These are phyloP conservation scores for Lachnellula occidentalis DNA, from an alignment of 2,329 filamentous ascomycete species.

Conservation along the genomic window DNA sequence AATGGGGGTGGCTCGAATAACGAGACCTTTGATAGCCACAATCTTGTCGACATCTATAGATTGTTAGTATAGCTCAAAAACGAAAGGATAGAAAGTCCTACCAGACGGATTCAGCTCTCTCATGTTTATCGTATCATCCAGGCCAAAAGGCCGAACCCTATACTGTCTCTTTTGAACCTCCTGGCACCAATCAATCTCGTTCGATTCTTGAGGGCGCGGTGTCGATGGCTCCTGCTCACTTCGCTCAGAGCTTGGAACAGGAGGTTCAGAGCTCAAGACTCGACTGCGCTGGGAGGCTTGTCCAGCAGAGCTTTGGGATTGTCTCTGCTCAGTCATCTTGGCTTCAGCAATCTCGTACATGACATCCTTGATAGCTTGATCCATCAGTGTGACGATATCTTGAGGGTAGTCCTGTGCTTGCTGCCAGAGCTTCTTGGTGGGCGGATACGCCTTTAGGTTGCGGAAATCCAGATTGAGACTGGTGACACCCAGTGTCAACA, in stretches of 20 bases:
- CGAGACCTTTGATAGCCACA: slow-evolving; percentile 88
- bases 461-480: slow-evolving; percentile 83
- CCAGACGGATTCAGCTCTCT: slow-evolving; percentile 87
- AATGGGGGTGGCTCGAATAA: slow-evolving; percentile 91
- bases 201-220: slow-evolving; percentile 39
- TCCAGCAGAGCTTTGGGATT: slow-evolving; percentile 50
- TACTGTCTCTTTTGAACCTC: slow-evolving; percentile 78
- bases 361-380: slow-evolving; percentile 86
- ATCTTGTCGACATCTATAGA: slow-evolving; percentile 83
- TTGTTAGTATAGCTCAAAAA: slow-evolving; percentile 23
- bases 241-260: slow-evolving; percentile 74
- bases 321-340: slow-evolving; percentile 65
- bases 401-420: slow-evolving; percentile 91
- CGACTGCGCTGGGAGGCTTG: slow-evolving; percentile 40
- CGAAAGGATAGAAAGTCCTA: slow-evolving; percentile 31
- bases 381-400: slow-evolving; percentile 95
- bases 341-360: slow-evolving; percentile 85
- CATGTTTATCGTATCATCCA: slow-evolving; percentile 84
- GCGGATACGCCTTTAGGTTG: slow-evolving; percentile 88
- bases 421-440: slow-evolving; percentile 90
- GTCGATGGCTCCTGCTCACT: slow-evolving; percentile 44
- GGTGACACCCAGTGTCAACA: slow-evolving; percentile 79
- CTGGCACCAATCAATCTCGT: slow-evolving; percentile 61
- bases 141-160: slow-evolving; percentile 81
- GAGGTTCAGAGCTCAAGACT: slow-evolving; percentile 66